A percentile compares a stretch with the other conserved stretches of the same genome.
These are phyloP conservation scores for Acacia pycnantha DNA, from an alignment of 331 rosid species.

Conservation along the genomic window DNA sequence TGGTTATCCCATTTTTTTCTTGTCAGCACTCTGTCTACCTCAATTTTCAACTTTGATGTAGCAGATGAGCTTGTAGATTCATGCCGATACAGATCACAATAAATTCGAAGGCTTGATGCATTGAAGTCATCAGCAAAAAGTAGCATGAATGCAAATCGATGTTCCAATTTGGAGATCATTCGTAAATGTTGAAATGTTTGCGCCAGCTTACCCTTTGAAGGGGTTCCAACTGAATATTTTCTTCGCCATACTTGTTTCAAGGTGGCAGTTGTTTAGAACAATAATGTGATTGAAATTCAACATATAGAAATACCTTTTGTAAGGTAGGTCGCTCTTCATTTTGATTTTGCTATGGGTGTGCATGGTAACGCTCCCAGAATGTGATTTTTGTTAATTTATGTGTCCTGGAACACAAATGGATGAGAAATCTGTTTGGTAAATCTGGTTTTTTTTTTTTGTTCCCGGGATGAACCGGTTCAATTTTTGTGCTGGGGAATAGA, in stretches of 20 bases:
- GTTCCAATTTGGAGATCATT: constrained; percentile 5
- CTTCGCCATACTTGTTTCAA: not conserved
- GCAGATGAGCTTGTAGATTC: not conserved
- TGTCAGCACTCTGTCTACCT: not conserved
- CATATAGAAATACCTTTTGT: not conserved
- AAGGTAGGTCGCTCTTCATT: not conserved
- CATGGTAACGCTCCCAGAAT: too few relatives aligned
- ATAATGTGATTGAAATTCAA: not conserved
- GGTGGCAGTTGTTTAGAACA: not conserved
- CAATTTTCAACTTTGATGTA: constrained; percentile 9
- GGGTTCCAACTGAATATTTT: not conserved
- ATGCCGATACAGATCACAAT: not conserved
- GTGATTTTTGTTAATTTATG: too few relatives aligned
- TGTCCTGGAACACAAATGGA: too few relatives aligned
- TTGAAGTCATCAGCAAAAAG: not conserved
- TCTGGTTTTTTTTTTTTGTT: too few relatives aligned
- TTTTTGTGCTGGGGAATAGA: too few relatives aligned
- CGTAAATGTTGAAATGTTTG: not conserved
- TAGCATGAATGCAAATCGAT: not conserved
- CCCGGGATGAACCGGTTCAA: too few relatives aligned
- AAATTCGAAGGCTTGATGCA: not conserved
- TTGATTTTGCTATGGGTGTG: not conserved
- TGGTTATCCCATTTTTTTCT: constrained; percentile 7
- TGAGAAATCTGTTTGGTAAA: too few relatives aligned
- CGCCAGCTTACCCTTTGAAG: not conserved